Evolutionary conservation across 2,329 filamentous ascomycete species (phyloP), one percentile per base, ranked within the genome.

Genomic region (Cercospora sp.): DNA sequence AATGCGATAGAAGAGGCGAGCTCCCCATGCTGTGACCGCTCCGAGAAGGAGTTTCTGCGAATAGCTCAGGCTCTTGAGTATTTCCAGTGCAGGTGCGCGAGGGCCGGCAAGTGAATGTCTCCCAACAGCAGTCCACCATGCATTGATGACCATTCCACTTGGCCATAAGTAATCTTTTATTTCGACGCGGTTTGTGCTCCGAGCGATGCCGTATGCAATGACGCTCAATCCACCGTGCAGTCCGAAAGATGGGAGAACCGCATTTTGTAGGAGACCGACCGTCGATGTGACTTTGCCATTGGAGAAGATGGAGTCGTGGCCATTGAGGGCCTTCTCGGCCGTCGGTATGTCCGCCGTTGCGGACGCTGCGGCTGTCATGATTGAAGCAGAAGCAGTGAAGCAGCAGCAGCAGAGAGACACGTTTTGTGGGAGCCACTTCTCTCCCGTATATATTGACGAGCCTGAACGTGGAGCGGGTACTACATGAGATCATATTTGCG

Each of bases 121-220:
- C 13, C 86, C 86, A 51, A 89, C 77, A 24, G 87, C 85, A 65
- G 82, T 84, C 84, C 86, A 88, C 87, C 87, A 89, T 6, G 85
- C 86, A 74, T 87, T 88, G 66, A 81, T 76, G 9, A 88, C 82
- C 72, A 74, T 70, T 49, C 72, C 72, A 45, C 66, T 72, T 13
- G 71, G 66, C 71, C 71, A 88, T 5, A 87, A 77, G 80, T 84
- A 86, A 74, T 89, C 87, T 73, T 89, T 89, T n/a, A 83, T 79
- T 66, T 89, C 87, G 9, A 85, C 82, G n/a, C 82, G 81, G 72
- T 87, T 77, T 7, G 85, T 86, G 61, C 83, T 81, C 26, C 85
- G 80, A 0, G 84, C 84, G 32, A 82, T 79, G 8, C 81, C 81
- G 73, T 86, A 89, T 0, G 86, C 82, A 34, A 85, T 80, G 32